Conservation (phyloP, 306 rosid genomes). For the Gleditsia sinensis region DNA sequence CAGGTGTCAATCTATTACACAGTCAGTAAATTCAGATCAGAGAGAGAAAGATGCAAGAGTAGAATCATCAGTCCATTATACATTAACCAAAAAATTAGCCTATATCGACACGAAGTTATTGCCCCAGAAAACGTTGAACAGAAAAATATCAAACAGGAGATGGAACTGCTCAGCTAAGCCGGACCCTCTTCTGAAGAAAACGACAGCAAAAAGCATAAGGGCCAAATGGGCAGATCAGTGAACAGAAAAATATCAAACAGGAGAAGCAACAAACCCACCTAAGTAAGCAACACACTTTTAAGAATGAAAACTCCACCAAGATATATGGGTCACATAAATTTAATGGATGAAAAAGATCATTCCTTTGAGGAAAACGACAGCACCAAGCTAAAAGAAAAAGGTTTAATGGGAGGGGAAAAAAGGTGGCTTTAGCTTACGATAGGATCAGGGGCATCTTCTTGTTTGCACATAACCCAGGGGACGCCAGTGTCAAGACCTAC, state of each 20-base stretch:
- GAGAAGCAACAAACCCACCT: constrained; percentile 19
- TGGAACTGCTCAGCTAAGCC: neutral
- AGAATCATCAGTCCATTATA: neutral
- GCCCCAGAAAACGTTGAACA: neutral
- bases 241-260: neutral
- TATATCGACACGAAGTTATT: neutral
- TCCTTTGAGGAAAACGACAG: constrained; percentile 15
- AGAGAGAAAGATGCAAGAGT: constrained; percentile 11
- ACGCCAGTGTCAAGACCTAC: constrained; percentile 83
- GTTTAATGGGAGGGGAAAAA: neutral
- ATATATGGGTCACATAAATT: constrained; percentile 24
- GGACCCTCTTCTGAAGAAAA: neutral
- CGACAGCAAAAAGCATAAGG: neutral
- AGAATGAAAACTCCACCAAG: constrained; percentile 42
- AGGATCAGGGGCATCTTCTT: constrained; percentile 97
- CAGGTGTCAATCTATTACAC: constrained; percentile 79
- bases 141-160: too few species aligned
- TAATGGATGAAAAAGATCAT: constrained; percentile 21
- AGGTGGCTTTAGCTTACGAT: constrained; percentile 49
- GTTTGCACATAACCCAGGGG: constrained; percentile 99
- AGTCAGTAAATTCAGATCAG: constrained; percentile 15
- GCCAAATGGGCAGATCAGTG: neutral
- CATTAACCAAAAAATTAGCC: neutral
- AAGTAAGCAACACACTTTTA: constrained; percentile 8
- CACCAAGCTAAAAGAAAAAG: neutral